Evolutionary conservation across 495 filamentous ascomycete genomes (phyloP).

Genomic region (Aeminium ludgeri): DNA sequence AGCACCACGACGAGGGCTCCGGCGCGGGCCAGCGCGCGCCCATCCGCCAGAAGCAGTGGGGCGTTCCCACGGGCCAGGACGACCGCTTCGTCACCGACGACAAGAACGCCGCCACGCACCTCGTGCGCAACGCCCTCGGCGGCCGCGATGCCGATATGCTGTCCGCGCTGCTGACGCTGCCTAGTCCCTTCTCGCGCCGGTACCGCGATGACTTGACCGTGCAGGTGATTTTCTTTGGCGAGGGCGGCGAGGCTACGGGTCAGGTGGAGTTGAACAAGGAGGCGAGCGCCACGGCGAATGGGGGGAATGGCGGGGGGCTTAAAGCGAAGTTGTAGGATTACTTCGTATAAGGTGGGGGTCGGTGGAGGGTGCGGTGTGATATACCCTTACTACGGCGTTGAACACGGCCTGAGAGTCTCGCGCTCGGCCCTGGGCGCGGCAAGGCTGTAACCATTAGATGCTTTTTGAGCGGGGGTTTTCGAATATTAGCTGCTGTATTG

Average conservation of each 20-base stretch:
- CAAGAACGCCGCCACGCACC: constrained; percentile 88
- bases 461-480: too few relatives aligned
- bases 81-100: constrained; percentile 86
- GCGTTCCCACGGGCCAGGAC: constrained; percentile 45
- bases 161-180: constrained; percentile 80
- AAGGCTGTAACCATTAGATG: too few relatives aligned
- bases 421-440: too few relatives aligned
- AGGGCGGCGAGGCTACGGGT: constrained; percentile 43
- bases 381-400: neutral
- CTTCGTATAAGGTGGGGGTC: neutral
- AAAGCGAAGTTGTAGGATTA: constrained; percentile 12
- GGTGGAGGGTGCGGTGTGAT: neutral
- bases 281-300: constrained; percentile 43
- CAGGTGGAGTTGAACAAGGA: constrained; percentile 71
- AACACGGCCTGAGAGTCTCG: too few relatives aligned
- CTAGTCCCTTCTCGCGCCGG: constrained; percentile 72
- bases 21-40: constrained; percentile 42
- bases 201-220: constrained; percentile 94
- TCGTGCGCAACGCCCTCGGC: constrained; percentile 88
- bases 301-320: constrained; percentile 1
- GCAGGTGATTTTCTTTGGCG: constrained; percentile 96
- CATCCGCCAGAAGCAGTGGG: constrained; percentile 75
- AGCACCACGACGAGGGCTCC: constrained; percentile 27
- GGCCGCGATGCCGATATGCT: constrained; percentile 89
- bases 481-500: too few relatives aligned